These are phyloP conservation scores for Boletus subparvulus DNA, from an alignment of 768 basidiomycete genomes.

Conservation along the genomic window DNA sequence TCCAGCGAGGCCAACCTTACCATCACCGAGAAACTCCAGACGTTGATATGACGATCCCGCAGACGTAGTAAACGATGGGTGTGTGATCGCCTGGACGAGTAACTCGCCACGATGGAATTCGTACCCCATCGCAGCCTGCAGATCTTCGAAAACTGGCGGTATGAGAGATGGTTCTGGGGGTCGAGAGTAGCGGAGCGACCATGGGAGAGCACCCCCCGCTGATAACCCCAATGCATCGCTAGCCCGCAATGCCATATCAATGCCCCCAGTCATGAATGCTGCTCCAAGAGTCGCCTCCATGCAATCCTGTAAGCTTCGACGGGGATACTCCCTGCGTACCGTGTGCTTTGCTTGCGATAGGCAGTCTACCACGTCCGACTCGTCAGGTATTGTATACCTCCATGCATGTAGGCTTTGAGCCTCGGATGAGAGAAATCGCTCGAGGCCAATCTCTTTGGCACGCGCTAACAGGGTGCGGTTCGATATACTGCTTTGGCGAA, in stretches of 20 bases:
- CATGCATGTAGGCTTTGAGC: conserved; percentile 52
- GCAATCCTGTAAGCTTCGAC: conserved; percentile 80
- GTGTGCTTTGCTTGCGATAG: conserved; percentile 27
- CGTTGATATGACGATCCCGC: conserved; percentile 75
- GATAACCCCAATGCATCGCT: conserved; percentile 67
- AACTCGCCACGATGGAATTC: conserved; percentile 61
- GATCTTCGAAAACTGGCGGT: conserved; percentile 46
- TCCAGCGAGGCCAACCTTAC: conserved; percentile 42
- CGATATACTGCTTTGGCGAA: conserved; percentile 64
- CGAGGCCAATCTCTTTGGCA: conserved; percentile 62
- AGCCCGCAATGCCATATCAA: conserved; percentile 60
- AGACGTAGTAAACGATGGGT: conserved; percentile 66
- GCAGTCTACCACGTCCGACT: conserved; percentile 36
- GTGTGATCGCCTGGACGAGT: conserved; percentile 79
- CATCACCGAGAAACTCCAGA: conserved; percentile 87
- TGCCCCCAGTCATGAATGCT: conserved; percentile 69
- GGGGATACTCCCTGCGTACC: conserved; percentile 52
- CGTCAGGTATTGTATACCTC: conserved; percentile 48
- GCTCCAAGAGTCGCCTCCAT: conserved; percentile 87
- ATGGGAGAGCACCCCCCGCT: conserved; percentile 70
- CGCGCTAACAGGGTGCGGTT: conserved; percentile 70
- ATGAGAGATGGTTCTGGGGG: conserved; percentile 33
- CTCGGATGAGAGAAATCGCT: conserved; percentile 64
- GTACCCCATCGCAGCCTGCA: conserved; percentile 72
- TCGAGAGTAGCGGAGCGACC: conserved; percentile 57